Evolutionary conservation across 306 rosid species (phyloP).

Genomic region (Castanea sativa): DNA sequence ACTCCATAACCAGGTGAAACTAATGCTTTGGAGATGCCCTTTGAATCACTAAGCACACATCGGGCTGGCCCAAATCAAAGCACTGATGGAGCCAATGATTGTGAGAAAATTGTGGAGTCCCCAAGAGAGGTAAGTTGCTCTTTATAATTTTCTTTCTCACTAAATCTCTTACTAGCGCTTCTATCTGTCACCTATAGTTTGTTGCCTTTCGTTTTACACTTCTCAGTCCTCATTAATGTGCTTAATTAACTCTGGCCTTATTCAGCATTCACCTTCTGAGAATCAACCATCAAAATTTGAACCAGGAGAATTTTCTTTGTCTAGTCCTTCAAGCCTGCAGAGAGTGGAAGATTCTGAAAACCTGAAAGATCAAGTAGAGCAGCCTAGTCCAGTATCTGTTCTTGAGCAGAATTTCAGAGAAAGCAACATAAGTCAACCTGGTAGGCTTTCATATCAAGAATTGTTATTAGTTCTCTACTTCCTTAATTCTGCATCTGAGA

Average conservation of each 20-base stretch:
- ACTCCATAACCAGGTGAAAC: conserved; percentile 16
- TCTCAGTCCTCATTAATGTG: conserved; percentile 1
- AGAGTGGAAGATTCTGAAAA: conserved; percentile 22
- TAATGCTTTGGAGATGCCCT: conserved; percentile 23
- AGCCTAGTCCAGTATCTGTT: conserved; percentile 28
- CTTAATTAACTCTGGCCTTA: conserved; percentile 20
- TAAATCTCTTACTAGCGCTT: neutral
- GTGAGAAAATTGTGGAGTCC: conserved; percentile 26
- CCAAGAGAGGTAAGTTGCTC: conserved; percentile 39
- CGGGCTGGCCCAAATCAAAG: conserved; percentile 18
- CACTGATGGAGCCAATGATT: conserved; percentile 6
- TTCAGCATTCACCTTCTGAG: conserved; percentile 38
- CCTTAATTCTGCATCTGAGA: conserved; percentile 21
- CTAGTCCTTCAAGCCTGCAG: conserved; percentile 31
- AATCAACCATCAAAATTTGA: conserved; percentile 34
- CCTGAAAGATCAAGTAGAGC: conserved; percentile 26
- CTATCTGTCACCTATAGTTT: neutral
- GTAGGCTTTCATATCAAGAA: conserved; percentile 29
- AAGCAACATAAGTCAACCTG: conserved; percentile 26
- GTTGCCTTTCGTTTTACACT: neutral
- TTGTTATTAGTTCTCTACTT: neutral
- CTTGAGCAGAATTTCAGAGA: conserved; percentile 23
- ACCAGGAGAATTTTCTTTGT: conserved; percentile 25
- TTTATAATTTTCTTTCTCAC: neutral
- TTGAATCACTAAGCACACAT: conserved; percentile 24